These are phyloP conservation scores for Tremella yokohamensis DNA, from an alignment of 768 basidiomycete genomes.

Conservation along the genomic window DNA sequence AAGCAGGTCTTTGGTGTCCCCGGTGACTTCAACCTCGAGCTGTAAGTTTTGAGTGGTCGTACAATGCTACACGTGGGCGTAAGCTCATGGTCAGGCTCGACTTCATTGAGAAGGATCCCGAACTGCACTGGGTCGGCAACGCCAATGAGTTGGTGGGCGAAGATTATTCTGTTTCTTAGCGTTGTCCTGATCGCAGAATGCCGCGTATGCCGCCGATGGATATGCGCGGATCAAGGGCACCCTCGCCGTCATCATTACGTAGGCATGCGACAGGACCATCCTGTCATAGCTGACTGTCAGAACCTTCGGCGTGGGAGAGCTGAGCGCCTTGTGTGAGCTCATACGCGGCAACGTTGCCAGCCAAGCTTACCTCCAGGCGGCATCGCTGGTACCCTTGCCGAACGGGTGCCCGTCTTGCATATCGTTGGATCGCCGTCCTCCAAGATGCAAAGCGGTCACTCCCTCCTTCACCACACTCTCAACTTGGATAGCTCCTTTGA, in stretches of 20 bases:
- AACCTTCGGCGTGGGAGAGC: constrained; percentile 89
- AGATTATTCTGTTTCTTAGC: too few species aligned
- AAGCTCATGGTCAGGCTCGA: constrained; percentile 56
- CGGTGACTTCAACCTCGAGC: constrained; percentile 40
- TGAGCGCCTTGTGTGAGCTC: constrained; percentile 64
- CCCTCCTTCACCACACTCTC: constrained; percentile 81
- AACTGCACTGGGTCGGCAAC: constrained; percentile 81
- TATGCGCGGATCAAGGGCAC: constrained; percentile 79
- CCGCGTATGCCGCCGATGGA: constrained; percentile 83
- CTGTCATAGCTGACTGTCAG: too few species aligned
- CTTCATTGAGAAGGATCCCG: constrained; percentile 69
- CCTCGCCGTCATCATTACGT: constrained; percentile 56
- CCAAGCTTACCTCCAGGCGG: constrained; percentile 59
- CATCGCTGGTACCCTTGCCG: constrained; percentile 62
- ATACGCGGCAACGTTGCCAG: not conserved
- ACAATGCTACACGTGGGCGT: not conserved
- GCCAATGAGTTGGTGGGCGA: constrained; percentile 41
- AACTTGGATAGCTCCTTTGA: constrained; percentile 74
- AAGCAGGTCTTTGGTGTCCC: constrained; percentile 54
- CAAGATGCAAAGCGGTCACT: constrained; percentile 56
- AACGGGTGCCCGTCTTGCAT: constrained; percentile 86
- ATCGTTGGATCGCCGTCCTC: constrained; percentile 80
- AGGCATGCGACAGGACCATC: too few species aligned
- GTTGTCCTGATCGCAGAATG: constrained; percentile 13
- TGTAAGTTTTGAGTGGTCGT: not conserved